A percentile compares a stretch with the other conserved stretches of the same genome.
These are phyloP conservation scores for Heritiera littoralis DNA, from an alignment of 345 rosid genomes.

Conservation along the genomic window DNA sequence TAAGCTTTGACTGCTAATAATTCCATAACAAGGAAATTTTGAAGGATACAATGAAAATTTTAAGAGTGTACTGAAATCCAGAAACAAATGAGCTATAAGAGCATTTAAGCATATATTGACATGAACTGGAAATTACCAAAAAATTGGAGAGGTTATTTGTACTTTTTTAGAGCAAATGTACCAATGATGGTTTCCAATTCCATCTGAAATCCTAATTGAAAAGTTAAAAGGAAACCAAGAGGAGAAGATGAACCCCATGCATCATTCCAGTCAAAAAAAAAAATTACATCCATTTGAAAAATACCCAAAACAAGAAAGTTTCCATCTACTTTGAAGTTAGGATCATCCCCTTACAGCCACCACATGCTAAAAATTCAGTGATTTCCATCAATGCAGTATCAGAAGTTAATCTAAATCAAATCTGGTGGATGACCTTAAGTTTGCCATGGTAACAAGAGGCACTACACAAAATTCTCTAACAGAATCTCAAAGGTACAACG, in stretches of 20 bases:
- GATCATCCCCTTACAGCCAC: not conserved
- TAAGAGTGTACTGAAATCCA: too few relatives aligned
- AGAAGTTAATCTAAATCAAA: not conserved
- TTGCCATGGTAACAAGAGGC: not conserved
- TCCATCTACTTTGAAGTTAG: not conserved
- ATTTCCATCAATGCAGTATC: not conserved
- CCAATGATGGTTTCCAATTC: not conserved
- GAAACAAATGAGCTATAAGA: too few relatives aligned
- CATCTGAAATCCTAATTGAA: not conserved
- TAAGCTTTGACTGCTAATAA: too few relatives aligned
- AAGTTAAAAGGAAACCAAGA: not conserved
- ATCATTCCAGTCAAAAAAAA: not conserved
- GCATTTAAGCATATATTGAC: too few relatives aligned
- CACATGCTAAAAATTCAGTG: not conserved
- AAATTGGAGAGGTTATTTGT: too few relatives aligned
- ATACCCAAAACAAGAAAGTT: not conserved
- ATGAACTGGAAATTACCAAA: too few relatives aligned
- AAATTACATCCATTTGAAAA: not conserved
- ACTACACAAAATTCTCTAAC: not conserved
- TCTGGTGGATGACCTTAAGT: constrained; percentile 1
- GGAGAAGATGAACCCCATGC: not conserved
- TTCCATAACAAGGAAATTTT: too few relatives aligned
- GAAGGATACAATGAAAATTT: too few relatives aligned
- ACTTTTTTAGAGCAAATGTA: too few relatives aligned
- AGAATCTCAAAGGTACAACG: not conserved